Evolutionary conservation across 1,139 yeast species (phyloP).

Genomic region (Saccharomyces hybrid): DNA sequence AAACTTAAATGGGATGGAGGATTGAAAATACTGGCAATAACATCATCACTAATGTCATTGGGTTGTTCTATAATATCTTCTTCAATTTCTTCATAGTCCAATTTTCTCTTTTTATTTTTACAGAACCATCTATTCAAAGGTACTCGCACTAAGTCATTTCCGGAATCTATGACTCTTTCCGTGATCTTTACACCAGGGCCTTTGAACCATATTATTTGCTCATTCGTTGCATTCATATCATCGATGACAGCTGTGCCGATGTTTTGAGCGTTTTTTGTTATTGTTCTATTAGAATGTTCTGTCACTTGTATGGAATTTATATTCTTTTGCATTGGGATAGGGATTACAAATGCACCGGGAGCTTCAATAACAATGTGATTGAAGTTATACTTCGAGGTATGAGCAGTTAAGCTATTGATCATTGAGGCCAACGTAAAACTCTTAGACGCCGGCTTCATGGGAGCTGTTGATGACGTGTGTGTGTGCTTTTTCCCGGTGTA

Average conservation of each 20-base stretch:
- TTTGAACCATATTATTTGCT: conserved; percentile 68
- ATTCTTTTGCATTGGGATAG: conserved; percentile 26
- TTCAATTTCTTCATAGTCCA: conserved; percentile 24
- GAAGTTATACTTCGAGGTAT: conserved; percentile 20
- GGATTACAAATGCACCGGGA: conserved; percentile 26
- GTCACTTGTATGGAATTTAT: conserved; percentile 27
- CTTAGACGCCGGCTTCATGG: conserved; percentile 3
- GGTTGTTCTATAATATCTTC: conserved; percentile 10
- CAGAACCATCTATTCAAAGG: conserved; percentile 22
- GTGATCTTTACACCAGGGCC: conserved; percentile 64
- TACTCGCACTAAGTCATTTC: conserved; percentile 13
- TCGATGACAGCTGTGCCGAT: not conserved
- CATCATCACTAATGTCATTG: not conserved
- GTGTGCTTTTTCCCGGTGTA: conserved; percentile 12
- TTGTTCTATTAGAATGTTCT: conserved; percentile 26
- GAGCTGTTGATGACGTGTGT: conserved; percentile 19
- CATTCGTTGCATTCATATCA: conserved; percentile 8
- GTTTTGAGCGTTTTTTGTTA: conserved; percentile 7
- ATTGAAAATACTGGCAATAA: not conserved
- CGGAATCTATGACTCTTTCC: conserved; percentile 39
- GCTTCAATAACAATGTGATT: conserved; percentile 24
- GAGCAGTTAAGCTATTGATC: conserved; percentile 22
- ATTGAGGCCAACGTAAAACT: not conserved
- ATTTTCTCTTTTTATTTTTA: conserved; percentile 14
- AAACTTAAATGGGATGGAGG: not conserved